Base-by-base conservation (phyloP, 2,329 filamentous ascomycete genomes). In the Claviceps sp. region DNA sequence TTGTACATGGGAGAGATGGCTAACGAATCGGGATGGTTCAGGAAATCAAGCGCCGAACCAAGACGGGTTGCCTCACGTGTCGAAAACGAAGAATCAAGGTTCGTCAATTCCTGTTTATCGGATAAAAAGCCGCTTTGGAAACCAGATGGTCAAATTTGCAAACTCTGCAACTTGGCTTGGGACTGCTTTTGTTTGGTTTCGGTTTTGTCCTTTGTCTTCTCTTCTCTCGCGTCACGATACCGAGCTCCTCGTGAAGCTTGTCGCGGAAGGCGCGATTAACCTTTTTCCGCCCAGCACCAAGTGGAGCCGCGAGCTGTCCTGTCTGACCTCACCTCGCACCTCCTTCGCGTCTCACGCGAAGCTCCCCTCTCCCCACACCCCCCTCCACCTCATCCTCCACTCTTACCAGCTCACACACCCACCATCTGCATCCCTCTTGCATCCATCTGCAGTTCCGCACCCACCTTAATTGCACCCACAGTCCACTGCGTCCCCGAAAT, bases 51-150 rank as follows among this genome's bases (percentile, higher is more conserved):
- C 73, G 78, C 55, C 74, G 78, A 59, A 81, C 78, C 47, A 81
- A 81, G 64, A 81, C 78, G 1, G 78, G 78, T n/a, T 81, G 78
- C 58, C 65, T 81, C 63, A 81, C 78, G 45, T 81, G 78, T 65
- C 75, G 78, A 52, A 80, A 79, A 61, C 72, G 78, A 58, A 71
- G 78, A 59, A 81, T 81, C 63, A 81, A 81, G 77, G 78, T 81
- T 66, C 63, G 76, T 53, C 54, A 53, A 52, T 46, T 16, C 43
- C 41, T 45, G 40, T 24, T 34, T 45, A 43, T 26, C 7, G 30
- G 30, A 34, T 34, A 34, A 34, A 11, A 9, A 34, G 30, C 30
- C 30, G 1, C 9, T 34, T 34, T 34, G 9, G 30, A 34, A 34
- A 34, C 30, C 30, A 34, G 30, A 34, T 9, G 30, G 30, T 34